These are phyloP conservation scores for Phytophthora vignae DNA, from an alignment of 352 stramenopile genomes.

Conservation along the genomic window DNA sequence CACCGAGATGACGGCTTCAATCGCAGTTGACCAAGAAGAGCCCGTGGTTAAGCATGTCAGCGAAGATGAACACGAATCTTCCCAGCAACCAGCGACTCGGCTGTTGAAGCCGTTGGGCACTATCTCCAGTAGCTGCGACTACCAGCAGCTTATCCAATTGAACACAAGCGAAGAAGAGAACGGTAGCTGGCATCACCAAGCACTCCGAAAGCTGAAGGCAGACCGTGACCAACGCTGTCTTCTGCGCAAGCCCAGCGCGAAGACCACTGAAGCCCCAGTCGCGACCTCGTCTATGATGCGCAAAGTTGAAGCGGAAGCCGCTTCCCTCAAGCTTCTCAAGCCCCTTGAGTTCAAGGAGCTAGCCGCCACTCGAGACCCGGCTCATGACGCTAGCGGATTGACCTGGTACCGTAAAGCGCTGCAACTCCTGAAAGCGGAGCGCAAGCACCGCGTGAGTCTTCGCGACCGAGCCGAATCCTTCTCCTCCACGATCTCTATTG, in stretches of 20 bases:
- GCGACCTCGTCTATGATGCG: not conserved
- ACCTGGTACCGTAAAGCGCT: slow-evolving; percentile 43
- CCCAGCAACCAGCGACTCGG: slow-evolving; percentile 1
- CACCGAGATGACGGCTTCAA: not conserved
- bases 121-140: slow-evolving; percentile 31
- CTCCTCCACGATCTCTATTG: slow-evolving; percentile 40
- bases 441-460: slow-evolving; percentile 27
- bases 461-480: slow-evolving; percentile 37
- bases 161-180: slow-evolving; percentile 25
- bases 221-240: slow-evolving; percentile 43
- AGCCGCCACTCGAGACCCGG: slow-evolving; percentile 28
- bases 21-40: not conserved
- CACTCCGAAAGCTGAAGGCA: slow-evolving; percentile 49
- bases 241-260: not conserved
- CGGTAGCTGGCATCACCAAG: slow-evolving; percentile 41
- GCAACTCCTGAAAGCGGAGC: slow-evolving; percentile 45
- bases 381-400: slow-evolving; percentile 28
- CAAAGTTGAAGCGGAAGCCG: slow-evolving; percentile 6
- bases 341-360: slow-evolving; percentile 39
- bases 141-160: slow-evolving; percentile 49
- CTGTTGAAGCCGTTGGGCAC: not conserved
- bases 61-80: not conserved
- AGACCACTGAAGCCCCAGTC: not conserved
- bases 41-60: not conserved
- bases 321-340: slow-evolving; percentile 9